These are phyloP conservation scores for Diaporthe sp. DNA, from an alignment of 2,329 filamentous ascomycete species.

Conservation along the genomic window DNA sequence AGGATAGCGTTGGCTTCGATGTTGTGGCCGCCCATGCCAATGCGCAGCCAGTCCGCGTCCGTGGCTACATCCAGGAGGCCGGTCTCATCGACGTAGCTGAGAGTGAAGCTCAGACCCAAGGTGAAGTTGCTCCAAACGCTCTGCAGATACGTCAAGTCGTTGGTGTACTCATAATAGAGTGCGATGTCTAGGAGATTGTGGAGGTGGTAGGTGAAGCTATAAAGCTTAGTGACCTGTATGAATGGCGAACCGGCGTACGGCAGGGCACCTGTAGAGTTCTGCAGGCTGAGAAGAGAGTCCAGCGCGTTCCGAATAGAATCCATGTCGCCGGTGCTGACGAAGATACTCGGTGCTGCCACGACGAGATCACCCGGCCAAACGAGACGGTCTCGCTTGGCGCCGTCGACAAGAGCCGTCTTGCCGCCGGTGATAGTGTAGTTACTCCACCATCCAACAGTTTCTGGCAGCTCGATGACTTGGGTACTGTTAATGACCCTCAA, in stretches of 20 bases:
- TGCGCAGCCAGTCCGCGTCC: constrained; percentile 60
- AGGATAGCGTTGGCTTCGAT: constrained; percentile 63
- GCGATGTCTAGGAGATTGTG: constrained; percentile 68
- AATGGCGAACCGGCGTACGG: constrained; percentile 62
- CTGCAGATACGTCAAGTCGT: constrained; percentile 58
- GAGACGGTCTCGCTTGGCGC: constrained; percentile 67
- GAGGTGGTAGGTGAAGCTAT: constrained; percentile 67
- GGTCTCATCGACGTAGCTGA: constrained; percentile 44
- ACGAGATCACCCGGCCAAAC: constrained; percentile 73
- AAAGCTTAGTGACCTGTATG: constrained; percentile 36
- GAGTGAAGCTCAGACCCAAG: constrained; percentile 54
- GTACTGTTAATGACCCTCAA: constrained; percentile 26
- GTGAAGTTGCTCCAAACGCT: constrained; percentile 60
- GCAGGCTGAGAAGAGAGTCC: constrained; percentile 57
- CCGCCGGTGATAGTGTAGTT: constrained; percentile 46
- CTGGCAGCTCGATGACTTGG: constrained; percentile 28
- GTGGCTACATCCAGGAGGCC: constrained; percentile 61
- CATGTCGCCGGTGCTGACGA: constrained; percentile 65
- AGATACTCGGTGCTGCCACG: constrained; percentile 63
- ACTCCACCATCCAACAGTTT: constrained; percentile 27
- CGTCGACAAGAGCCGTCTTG: constrained; percentile 54
- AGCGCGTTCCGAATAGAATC: constrained; percentile 60
- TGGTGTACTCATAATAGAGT: constrained; percentile 67
- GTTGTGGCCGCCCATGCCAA: constrained; percentile 61
- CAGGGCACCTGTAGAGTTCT: constrained; percentile 47